These are phyloP conservation scores for Taxawa tesnikishii DNA, from an alignment of 2,329 filamentous ascomycete species.

Conservation along the genomic window DNA sequence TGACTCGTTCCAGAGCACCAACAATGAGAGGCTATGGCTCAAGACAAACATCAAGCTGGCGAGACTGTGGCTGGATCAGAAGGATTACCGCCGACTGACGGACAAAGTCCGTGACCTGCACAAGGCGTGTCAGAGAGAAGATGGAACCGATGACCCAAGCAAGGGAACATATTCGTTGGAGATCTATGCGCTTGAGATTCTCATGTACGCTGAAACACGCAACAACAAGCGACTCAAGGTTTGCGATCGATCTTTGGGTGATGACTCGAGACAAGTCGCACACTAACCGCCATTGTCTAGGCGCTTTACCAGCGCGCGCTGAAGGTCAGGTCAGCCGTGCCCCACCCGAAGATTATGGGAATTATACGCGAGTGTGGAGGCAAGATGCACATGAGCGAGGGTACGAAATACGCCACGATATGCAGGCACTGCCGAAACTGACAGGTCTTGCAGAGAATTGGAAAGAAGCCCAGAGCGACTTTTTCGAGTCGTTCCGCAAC, in stretches of 20 bases:
- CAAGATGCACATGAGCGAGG: constrained; percentile 99
- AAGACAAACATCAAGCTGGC: constrained; percentile 98
- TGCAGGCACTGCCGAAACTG: constrained; percentile 8
- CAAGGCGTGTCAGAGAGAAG: constrained; percentile 72
- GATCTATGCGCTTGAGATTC: constrained; percentile 92
- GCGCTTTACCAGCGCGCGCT: constrained; percentile 82
- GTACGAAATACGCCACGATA: constrained; percentile 17
- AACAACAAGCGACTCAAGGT: constrained; percentile 95
- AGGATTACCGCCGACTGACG: constrained; percentile 68
- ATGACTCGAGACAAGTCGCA: background rate
- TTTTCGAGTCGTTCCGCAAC: constrained; percentile 97
- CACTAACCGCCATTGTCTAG: constrained; percentile 17
- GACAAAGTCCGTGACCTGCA: constrained; percentile 84
- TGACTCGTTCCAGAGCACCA: constrained; percentile 89
- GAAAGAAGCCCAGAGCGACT: constrained; percentile 93
- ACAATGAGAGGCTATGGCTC: constrained; percentile 93
- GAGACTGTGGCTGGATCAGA: constrained; percentile 79
- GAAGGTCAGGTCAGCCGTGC: constrained; percentile 88
- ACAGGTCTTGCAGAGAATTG: constrained; percentile 60
- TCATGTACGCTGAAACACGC: constrained; percentile 93
- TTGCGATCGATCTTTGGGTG: constrained; percentile 10
- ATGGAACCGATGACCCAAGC: constrained; percentile 80
- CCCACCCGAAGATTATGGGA: constrained; percentile 97
- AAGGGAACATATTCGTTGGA: constrained; percentile 95
- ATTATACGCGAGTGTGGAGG: constrained; percentile 97